Evolutionary conservation across 352 stramenopile genomes (phyloP).

Genomic region (Phytophthora fragariae): DNA sequence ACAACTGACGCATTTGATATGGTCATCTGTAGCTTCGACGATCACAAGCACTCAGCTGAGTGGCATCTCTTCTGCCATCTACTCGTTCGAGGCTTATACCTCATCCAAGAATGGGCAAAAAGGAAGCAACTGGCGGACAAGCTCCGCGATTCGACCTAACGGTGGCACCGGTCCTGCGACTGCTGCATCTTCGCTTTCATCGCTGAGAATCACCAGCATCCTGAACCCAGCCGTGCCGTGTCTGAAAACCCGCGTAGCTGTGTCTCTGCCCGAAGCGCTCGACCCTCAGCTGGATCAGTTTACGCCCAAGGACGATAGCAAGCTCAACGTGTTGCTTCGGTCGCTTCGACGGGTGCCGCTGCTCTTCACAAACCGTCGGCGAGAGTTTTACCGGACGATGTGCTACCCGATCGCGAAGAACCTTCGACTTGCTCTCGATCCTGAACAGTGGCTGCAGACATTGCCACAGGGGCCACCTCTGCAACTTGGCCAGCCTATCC

Average conservation of each 20-base stretch:
- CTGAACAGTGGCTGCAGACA: slow-evolving; percentile 60
- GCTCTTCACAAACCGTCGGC: slow-evolving; percentile 62
- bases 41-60: slow-evolving; percentile 73
- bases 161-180: slow-evolving; percentile 16
- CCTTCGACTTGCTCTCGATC: slow-evolving; percentile 50
- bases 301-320: slow-evolving; percentile 81
- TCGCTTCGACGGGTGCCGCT: slow-evolving; percentile 62
- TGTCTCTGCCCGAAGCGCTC: slow-evolving; percentile 71
- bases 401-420: slow-evolving; percentile 57
- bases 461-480: slow-evolving; percentile 57
- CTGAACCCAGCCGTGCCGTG: slow-evolving; percentile 59
- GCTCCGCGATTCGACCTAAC: slow-evolving; percentile 17
- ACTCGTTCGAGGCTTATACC: slow-evolving; percentile 47
- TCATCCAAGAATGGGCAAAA: slow-evolving; percentile 35
- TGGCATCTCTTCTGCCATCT: slow-evolving; percentile 75
- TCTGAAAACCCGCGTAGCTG: slow-evolving; percentile 68
- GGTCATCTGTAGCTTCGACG: slow-evolving; percentile 72
- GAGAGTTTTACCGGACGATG: slow-evolving; percentile 62
- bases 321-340: slow-evolving; percentile 74
- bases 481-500: slow-evolving; percentile 64
- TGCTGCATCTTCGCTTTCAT: slow-evolving; percentile 64
- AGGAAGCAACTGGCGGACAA: slow-evolving; percentile 24
- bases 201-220: slow-evolving; percentile 72
- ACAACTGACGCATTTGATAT: slow-evolving; percentile 80
- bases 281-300: slow-evolving; percentile 75